Base-by-base conservation (phyloP, 1,284 basidiomycete species). In the Moesziomyces parantarcticus region DNA sequence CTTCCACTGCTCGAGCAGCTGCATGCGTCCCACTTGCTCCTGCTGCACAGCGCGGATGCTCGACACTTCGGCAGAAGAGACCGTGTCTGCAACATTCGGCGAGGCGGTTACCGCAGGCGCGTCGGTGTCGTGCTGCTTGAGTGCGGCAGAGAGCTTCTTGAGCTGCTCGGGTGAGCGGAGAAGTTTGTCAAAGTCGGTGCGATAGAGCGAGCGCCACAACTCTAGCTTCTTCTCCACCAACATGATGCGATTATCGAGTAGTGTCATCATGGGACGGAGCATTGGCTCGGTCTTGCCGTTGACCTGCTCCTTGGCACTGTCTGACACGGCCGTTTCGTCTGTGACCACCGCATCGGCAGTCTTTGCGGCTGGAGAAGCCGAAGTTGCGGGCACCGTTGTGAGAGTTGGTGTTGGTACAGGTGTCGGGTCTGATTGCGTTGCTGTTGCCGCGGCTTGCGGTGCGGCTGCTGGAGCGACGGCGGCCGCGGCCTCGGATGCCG, bases 161-260 rank as follows among this genome's bases (percentile, higher is more conserved):
- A 60, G 23, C 46, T 56, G 40, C 13, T 57, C 54, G 10, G 50
- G 54, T 6, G 64, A 60, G n/a, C n/a, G 20, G 34, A 67, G n/a
- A 20, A 57, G 34, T 20, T 29, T 34, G 34, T 22, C 52, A 7
- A 45, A 25, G 20, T 23, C 29, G 1, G 39, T 44, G 32, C 7
- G 25, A 2, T 59, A 39, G 10, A 20, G 22, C 20, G 26, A 41
- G 18, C 34, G 39, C 26, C 50, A n/a, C 7, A 16, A n/a, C 1
- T 44, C 47, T 20, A 58, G 10, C 6, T 47, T 42, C 26, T 45
- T 40, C 49, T 58, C 26, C 36, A 58, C 10, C 5, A 23, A 10
- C 7, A 25, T 34, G 51, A 62, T 40, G 16, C 47, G 36, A 20
- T 16, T 34, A 5, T 58, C 50, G 32, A 68, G 50, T 55, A 25